Base-by-base conservation (phyloP, 2,329 filamentous ascomycete genomes). In the Cladobotryum mycophilum region DNA sequence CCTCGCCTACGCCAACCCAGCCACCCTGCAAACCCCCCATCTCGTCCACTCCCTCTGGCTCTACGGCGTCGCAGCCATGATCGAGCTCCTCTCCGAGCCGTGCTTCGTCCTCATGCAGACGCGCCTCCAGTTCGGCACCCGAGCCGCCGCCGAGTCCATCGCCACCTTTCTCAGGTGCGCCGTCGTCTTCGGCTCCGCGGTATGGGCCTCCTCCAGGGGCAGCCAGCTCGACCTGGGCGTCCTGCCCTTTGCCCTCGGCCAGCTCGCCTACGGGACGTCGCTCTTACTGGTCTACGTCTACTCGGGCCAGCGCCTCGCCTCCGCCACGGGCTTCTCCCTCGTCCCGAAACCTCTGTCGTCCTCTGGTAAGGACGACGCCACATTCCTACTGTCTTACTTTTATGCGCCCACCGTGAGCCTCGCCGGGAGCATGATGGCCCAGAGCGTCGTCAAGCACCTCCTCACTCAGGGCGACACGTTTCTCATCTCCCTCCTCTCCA, bases 401-500 rank as follows among this genome's bases (percentile, higher is more conserved):
- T 86, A 88, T 53, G 72, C 72, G 11, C 79, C 83, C 2, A 82
- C 95, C 1, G 71, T 93, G 25, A 78, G 78, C 14, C 79, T 97
- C 3, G 86, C 86, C 4, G 76, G 79, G n/a, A 95, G 86, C 61
- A 81, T 97, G 66, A 92, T 90, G 70, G 73, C 90, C 6, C 93
- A 99, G 70, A 91, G 88, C 35, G 70, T 89, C 17, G 82, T 97
- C 61, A 99, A 99, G 69, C 92, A 97, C 65, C 66, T 97, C 47
- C 80, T 99, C 47, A 97, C 93, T 0, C 90, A 97, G 70, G 93
- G 92, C 53, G 93, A 99, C 70, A 89, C 90, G 2, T 81, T 97
- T 58, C 82, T 97, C 45, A 85, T 99, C 56, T 85, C 88, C 14
- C 71, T 84, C 12, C 76, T 97, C 51, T 85, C 91, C 6, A 83